Conservation (phyloP, 768 basidiomycete species). For the Sporobolomyces phaffii region DNA sequence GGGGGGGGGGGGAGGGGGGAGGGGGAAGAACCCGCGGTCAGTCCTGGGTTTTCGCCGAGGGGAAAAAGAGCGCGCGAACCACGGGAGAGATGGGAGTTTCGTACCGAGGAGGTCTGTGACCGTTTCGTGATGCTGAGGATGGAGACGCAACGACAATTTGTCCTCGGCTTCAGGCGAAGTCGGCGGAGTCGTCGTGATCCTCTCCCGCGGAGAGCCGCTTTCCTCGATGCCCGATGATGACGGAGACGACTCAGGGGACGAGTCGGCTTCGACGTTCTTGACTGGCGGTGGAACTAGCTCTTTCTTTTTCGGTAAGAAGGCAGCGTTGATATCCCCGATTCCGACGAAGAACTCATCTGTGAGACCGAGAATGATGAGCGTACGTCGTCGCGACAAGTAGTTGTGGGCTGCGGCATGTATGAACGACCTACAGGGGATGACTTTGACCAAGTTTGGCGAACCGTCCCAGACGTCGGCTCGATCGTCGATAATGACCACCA, state of each 20-base stretch:
- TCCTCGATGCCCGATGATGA: slow-evolving; percentile 7
- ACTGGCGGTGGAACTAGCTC: slow-evolving; percentile 53
- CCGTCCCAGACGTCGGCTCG: slow-evolving; percentile 98
- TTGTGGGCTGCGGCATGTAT: background rate
- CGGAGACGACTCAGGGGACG: background rate
- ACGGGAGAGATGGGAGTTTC: background rate
- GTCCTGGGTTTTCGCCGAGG: too few relatives aligned
- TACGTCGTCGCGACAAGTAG: background rate
- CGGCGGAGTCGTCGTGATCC: slow-evolving; percentile 20
- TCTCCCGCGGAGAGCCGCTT: background rate
- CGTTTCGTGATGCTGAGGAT: background rate
- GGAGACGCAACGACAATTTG: background rate
- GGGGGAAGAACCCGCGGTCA: too few relatives aligned
- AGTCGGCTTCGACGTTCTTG: slow-evolving; percentile 43
- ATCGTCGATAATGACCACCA: slow-evolving; percentile 99
- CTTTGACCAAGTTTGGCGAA: slow-evolving; percentile 93
- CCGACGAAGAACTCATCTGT: slow-evolving; percentile 95
- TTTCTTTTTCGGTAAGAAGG: slow-evolving; percentile 72
- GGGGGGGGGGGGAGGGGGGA: too few relatives aligned
- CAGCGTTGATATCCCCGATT: slow-evolving; percentile 95
- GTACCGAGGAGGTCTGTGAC: slow-evolving; percentile 23
- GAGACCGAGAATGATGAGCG: background rate
- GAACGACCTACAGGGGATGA: slow-evolving; percentile 74
- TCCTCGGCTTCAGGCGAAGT: slow-evolving; percentile 23
- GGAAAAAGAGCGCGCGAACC: too few relatives aligned